Evolutionary conservation across 176 grass and related monocot species (phyloP).

Genomic region (Puya raimondii): DNA sequence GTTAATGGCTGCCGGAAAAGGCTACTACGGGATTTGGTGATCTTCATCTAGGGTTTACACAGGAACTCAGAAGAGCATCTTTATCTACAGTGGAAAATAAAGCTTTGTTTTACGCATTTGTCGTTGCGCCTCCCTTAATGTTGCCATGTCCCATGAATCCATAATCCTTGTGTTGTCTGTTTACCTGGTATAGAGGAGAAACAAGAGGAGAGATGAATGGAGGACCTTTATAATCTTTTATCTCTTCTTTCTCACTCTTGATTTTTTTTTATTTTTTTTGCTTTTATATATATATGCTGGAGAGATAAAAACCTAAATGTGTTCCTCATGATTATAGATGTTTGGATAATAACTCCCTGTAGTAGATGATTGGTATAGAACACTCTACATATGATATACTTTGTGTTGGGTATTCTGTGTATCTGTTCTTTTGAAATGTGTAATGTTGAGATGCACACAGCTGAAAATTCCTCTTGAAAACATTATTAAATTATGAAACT

Average conservation of each 20-base stretch:
- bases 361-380: not conserved
- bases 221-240: not conserved
- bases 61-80: constrained; percentile 1
- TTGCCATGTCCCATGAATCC: not conserved
- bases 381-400: not conserved
- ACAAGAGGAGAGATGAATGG: not conserved
- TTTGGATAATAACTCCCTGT: too few species aligned
- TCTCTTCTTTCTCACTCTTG: not conserved
- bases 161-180: not conserved
- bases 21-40: constrained; percentile 10
- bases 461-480: too few species aligned
- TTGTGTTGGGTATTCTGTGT: not conserved
- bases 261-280: too few species aligned
- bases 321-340: too few species aligned
- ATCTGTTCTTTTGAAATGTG: not conserved
- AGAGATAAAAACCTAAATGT: too few species aligned
- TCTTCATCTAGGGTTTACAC: constrained; percentile 11
- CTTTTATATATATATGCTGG: too few species aligned
- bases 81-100: not conserved
- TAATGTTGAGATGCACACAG: not conserved
- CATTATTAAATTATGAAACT: too few species aligned
- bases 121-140: not conserved
- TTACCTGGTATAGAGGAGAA: not conserved
- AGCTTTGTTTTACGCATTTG: not conserved
- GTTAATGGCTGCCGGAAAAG: constrained; percentile 19